These are phyloP conservation scores for Stylosanthes scabra DNA, from an alignment of 331 rosid genomes.

Conservation along the genomic window DNA sequence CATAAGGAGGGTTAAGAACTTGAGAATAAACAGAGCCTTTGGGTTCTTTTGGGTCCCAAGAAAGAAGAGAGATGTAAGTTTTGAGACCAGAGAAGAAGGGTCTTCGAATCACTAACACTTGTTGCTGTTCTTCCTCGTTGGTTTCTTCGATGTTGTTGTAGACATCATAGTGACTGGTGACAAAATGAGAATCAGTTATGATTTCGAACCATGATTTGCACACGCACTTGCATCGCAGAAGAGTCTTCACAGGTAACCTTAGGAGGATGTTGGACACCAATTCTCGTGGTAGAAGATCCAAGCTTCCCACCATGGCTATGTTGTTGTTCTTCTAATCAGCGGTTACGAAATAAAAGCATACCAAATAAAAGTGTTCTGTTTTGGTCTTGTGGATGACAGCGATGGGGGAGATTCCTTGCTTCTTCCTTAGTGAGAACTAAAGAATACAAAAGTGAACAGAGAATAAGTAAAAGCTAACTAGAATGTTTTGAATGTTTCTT, in stretches of 20 bases:
- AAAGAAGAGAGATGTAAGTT: conserved; percentile 25
- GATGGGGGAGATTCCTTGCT: background rate
- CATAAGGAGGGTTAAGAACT: conserved; percentile 27
- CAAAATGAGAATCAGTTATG: conserved; percentile 38
- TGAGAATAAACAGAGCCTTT: background rate
- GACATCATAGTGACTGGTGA: conserved; percentile 19
- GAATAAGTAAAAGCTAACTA: no score
- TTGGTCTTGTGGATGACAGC: no score
- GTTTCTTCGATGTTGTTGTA: background rate
- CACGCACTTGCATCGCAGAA: conserved; percentile 28
- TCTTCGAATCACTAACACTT: conserved; percentile 39
- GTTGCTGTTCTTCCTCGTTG: conserved; percentile 3
- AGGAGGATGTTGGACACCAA: conserved; percentile 31
- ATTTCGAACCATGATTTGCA: conserved; percentile 42
- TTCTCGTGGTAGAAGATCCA: conserved; percentile 38
- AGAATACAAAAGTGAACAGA: no score
- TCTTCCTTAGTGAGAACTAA: no score
- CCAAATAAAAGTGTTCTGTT: background rate
- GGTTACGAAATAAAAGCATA: no score
- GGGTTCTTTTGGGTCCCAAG: background rate
- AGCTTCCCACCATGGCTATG: background rate
- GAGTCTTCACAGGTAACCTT: conserved; percentile 28
- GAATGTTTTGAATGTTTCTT: no score
- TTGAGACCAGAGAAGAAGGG: conserved; percentile 37
- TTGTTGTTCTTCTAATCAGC: background rate